Base-by-base conservation (phyloP, 1,284 basidiomycete species). In the Sporisorium graminicola region DNA sequence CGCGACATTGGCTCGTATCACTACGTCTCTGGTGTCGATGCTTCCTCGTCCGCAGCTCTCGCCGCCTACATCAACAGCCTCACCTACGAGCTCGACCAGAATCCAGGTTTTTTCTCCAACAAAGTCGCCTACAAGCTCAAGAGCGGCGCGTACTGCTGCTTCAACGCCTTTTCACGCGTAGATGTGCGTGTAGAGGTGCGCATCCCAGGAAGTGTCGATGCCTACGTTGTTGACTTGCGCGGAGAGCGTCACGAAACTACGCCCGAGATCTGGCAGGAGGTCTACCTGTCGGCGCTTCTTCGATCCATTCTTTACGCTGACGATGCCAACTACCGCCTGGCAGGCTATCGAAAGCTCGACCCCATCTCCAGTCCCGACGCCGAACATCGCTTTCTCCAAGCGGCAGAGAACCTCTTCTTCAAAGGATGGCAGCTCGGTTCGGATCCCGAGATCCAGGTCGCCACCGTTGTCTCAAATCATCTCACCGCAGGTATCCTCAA, bases 381-480 rank as follows among this genome's bases (percentile, higher is more conserved):
- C 22, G 96, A 99, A 86, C 87, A 93, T 53, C 89, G 93, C 40
- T 99, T 99, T 86, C 88, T 99, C 6, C 92, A 95, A 79, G 93
- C 94, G 0, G 93, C 94, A 1, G 96, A 98, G 83, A 90, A 91
- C 0, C 87, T 98, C 51, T 99, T 99, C 86, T 88, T 91, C 85
- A 95, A 97, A 86, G 95, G 96, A 31, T 99, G 96, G 97, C 95
- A 98, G 86, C 92, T 98, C 1, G 96, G 96, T 3, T 98, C 95
- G 0, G 96, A 98, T 79, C 96, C 96, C 0, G 97, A 99, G 86
- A 95, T 98, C 37, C 97, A 99, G 86, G 96, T 99, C 22, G 96
- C 96, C 0, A 98, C 95, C 0, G 90, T 95, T n/a, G 94, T 98
- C 6, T 95, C 94, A 40, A 99, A 99, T 86, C 96, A 99, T 85